Evolutionary conservation across 495 filamentous ascomycete genomes (phyloP), one percentile per base, ranked within the genome.

Genomic region (Cenococcum geophilum): DNA sequence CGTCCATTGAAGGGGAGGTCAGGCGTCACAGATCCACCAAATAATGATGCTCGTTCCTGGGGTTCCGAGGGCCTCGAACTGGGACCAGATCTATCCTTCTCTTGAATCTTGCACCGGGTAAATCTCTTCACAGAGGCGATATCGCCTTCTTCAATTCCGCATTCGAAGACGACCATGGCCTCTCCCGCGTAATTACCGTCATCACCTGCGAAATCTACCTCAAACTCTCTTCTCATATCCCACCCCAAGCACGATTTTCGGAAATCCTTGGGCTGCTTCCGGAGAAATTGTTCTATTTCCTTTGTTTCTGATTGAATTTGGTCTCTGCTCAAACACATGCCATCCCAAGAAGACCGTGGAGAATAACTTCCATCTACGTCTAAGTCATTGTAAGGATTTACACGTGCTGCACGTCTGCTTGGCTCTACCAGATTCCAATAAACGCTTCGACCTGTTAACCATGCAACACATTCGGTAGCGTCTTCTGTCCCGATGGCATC

Each of bases 151-250:
- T 84, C 83, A 12, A 80, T 68, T 5, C 86, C 91, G 65, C 85
- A 88, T 10, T 81, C 79, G 57, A 96, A 79, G 2, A 95, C 83
- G 54, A 95, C 76, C 6, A 95, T 72, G 16, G 76, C 79, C 71
- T 96, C 91, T 23, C 90, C 90, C 40, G 82, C 83, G 12, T 83
- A 83, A 49, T 77, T 74, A 16, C 84, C 81, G 73, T 95, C 89
- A 62, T 87, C 88, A 49, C 84, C 84, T 23, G 87, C 87, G 74
- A 96, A 98, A 71, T 98, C 93, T 8, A 96, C 88, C 69, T 91
- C 86, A 20, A 97, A 73, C 52, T 79, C 86, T 55, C 91, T 83
- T 56, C 85, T 83, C 92, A 97, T 97, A 65, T 96, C 87, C 93
- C 95, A 97, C 3, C 87, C 86, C 56, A 86, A 77, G 73, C 89